These are phyloP conservation scores for Blastobotrys illinoisensis DNA, from an alignment of 1,139 yeast species.

Conservation along the genomic window DNA sequence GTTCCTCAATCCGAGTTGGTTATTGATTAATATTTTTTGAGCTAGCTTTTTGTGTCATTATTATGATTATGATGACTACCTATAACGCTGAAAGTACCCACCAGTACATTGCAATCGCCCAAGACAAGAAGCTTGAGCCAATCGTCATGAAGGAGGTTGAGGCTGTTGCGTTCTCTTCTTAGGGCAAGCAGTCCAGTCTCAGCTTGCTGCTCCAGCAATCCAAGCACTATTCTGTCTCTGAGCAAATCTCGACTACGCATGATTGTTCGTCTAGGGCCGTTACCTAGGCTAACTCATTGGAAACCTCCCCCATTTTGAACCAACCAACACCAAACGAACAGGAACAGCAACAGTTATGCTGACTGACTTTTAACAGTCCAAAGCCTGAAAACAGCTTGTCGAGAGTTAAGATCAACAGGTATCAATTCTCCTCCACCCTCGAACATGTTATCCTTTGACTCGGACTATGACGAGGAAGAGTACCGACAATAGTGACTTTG, in stretches of 20 bases:
- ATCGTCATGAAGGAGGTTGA: not conserved
- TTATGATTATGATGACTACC: not conserved
- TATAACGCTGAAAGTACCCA: not conserved
- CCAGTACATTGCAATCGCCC: not conserved
- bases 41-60: not conserved
- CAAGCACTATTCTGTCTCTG: not conserved
- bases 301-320: not conserved
- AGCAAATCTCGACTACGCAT: not conserved
- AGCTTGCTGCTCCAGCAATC: not conserved
- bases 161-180: not conserved
- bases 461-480: slow-evolving; percentile 5
- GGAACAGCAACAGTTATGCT: not conserved
- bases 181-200: not conserved
- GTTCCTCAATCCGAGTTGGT: not conserved
- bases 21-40: not conserved
- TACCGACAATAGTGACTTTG: slow-evolving; percentile 7
- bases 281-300: not conserved
- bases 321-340: not conserved
- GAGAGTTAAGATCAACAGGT: slow-evolving; percentile 1
- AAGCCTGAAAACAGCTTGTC: slow-evolving; percentile 9
- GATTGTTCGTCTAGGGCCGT: not conserved
- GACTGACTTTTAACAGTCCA: slow-evolving; percentile 13
- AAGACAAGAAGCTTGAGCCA: not conserved
- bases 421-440: slow-evolving; percentile 1
- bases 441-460: slow-evolving; percentile 1